Evolutionary conservation across 176 grass and related monocot species (phyloP), one percentile per base, ranked within the genome.

Genomic region (Coix lacrymajobi): DNA sequence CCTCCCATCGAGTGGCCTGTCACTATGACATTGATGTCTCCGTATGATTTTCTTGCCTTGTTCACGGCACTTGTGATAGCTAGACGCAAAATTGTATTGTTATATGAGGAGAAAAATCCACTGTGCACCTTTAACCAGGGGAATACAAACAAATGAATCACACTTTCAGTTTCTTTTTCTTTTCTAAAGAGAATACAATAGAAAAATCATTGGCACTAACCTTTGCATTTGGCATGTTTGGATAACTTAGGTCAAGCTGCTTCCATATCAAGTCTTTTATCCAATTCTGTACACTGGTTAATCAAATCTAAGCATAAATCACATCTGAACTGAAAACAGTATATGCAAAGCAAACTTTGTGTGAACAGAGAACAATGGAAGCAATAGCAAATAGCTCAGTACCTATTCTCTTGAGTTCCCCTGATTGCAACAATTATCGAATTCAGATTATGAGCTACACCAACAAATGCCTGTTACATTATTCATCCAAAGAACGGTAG

Each of bases 391-490:
- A 11, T 54, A 89, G 34, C 33, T 41, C 41, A 69, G 65, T 81
- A 95, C 96, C 92, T 98, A 68, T 98, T 93, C 77, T 98, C 96
- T 86, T 98, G 96, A 80, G 96, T 98, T 88, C 96, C 96, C 73
- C 90, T 95, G 76, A 98, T 94, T 69, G 92, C 91, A 49, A 98
- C 58, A 9, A 98, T 65, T 32, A 98, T 85, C 46, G 89, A 85
- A 48, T 95, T 91, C 76, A 94, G 82, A 90, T 88, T 81, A 73
- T 92, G 85, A 91, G 73, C 92, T 64, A 98, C 85, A 79, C 96
- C 92, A 85, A 80, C 78, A 68, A 80, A 80, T 19, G 78, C 62
- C 80, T 83, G 66, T 33, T 17, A 63, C 30, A 71, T 62, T 48
- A 33, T 48, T 62, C 52, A 62, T 8, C 51, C 54, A 71, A 15